phyloP scores from a whole-genome alignment of 1,139 yeast genomes.

The Hyphopichia buzzinii region DNA sequence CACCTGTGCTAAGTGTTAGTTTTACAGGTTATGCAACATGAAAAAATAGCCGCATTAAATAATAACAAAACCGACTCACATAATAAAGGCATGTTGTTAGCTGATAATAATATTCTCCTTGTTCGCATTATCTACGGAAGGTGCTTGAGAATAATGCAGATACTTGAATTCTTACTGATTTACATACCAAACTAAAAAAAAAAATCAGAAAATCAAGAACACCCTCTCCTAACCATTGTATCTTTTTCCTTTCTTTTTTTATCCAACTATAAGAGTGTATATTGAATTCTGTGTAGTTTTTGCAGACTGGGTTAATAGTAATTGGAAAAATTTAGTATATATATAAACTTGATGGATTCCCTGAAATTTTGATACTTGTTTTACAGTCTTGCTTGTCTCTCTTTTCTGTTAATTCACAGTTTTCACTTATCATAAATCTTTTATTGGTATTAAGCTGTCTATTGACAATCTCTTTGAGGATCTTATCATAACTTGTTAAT shows the following conservation, averaged over 20 bases:
- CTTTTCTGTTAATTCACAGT: background rate
- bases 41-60: background rate
- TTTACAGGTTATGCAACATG: slow-evolving; percentile 1
- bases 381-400: background rate
- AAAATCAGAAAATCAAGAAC: background rate
- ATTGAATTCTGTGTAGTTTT: background rate
- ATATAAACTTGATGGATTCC: too few relatives aligned
- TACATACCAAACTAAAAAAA: background rate
- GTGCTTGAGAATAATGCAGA: background rate
- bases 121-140: background rate
- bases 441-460: too few relatives aligned
- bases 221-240: background rate
- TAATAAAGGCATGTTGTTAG: background rate
- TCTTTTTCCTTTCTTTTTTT: background rate
- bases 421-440: too few relatives aligned
- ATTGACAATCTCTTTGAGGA: background rate
- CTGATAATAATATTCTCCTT: background rate
- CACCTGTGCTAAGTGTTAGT: background rate
- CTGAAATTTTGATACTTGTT: too few relatives aligned
- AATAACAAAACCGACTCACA: background rate
- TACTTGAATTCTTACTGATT: background rate
- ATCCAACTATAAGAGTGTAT: background rate
- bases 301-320: background rate
- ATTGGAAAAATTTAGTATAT: too few relatives aligned
- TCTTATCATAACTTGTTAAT: background rate